Conservation (phyloP, 805 yeast genomes). For the Starmerella gropengiesseri region DNA sequence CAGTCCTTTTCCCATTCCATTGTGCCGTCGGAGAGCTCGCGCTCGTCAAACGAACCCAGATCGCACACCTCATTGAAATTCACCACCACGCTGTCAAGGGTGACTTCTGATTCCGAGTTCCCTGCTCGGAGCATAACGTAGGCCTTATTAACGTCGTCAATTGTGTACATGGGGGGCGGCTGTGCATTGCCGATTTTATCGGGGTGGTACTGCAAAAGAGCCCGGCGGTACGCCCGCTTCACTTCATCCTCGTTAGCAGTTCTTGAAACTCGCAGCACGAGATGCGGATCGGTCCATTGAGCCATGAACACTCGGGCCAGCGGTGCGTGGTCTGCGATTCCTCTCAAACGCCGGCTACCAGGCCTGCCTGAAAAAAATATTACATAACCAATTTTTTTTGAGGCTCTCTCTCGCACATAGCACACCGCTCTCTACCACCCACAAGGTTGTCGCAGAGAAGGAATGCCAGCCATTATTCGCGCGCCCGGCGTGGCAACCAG, state of each 20-base stretch:
- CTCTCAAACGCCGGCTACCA: background rate
- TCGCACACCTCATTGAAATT: slow-evolving; percentile 62
- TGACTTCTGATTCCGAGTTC: slow-evolving; percentile 30
- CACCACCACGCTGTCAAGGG: slow-evolving; percentile 48
- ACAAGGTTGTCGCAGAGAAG: no score
- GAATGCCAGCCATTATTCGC: slow-evolving; percentile 47
- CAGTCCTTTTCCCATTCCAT: slow-evolving; percentile 29
- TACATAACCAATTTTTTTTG: slow-evolving; percentile 3
- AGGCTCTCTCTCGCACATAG: background rate
- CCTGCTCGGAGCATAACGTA: slow-evolving; percentile 34
- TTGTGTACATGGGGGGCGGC: slow-evolving; percentile 15
- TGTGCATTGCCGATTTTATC: slow-evolving; percentile 40
- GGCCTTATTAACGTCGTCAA: slow-evolving; percentile 50
- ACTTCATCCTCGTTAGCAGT: slow-evolving; percentile 35
- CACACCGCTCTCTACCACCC: no score
- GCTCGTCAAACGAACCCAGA: slow-evolving; percentile 39
- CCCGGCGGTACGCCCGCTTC: slow-evolving; percentile 51
- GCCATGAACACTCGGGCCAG: slow-evolving; percentile 1
- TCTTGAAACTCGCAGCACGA: slow-evolving; percentile 42
- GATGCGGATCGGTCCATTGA: slow-evolving; percentile 36
- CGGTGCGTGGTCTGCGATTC: slow-evolving; percentile 18
- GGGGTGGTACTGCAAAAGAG: slow-evolving; percentile 61
- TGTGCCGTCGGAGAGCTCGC: slow-evolving; percentile 14
- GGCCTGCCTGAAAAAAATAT: background rate
- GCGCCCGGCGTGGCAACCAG: slow-evolving; percentile 59